Evolutionary conservation across 805 yeast species (phyloP).

Genomic region (Cyberlindnera petersonii): DNA sequence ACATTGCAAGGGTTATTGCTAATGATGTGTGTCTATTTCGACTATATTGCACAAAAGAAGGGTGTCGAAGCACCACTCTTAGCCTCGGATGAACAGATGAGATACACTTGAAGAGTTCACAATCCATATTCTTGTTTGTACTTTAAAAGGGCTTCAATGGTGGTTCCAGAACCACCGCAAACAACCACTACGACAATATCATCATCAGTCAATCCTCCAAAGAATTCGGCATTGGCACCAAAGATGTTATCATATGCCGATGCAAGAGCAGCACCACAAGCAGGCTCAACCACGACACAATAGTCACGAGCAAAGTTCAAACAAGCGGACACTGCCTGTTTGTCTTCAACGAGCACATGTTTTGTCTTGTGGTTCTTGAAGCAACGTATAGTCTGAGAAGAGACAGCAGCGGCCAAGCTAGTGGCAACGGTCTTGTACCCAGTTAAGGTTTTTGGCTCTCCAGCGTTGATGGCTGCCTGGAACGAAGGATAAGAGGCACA

Average conservation of each 20-base stretch:
- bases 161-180: constrained; percentile 49
- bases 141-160: constrained; percentile 26
- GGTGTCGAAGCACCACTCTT: too few species aligned
- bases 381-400: constrained; percentile 44
- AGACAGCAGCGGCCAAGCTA: constrained; percentile 59
- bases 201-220: constrained; percentile 31
- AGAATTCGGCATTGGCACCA: constrained; percentile 26
- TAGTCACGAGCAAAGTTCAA: constrained; percentile 46
- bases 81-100: too few species aligned
- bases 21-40: constrained; percentile 56
- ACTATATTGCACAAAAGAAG: too few species aligned
- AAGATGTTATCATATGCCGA: constrained; percentile 39
- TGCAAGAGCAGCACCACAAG: constrained; percentile 67
- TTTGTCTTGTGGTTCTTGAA: constrained; percentile 38
- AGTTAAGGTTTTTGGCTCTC: constrained; percentile 39
- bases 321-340: constrained; percentile 54
- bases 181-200: constrained; percentile 51
- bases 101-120: background rate
- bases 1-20: constrained; percentile 58
- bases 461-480: constrained; percentile 43
- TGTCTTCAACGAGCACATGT: constrained; percentile 46
- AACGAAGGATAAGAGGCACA: constrained; percentile 60
- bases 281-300: constrained; percentile 58
- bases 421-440: constrained; percentile 54
- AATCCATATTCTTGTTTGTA: constrained; percentile 9